Evolutionary conservation across 306 rosid species (phyloP), one percentile per base, ranked within the genome.

Genomic region (Malus sieversii): DNA sequence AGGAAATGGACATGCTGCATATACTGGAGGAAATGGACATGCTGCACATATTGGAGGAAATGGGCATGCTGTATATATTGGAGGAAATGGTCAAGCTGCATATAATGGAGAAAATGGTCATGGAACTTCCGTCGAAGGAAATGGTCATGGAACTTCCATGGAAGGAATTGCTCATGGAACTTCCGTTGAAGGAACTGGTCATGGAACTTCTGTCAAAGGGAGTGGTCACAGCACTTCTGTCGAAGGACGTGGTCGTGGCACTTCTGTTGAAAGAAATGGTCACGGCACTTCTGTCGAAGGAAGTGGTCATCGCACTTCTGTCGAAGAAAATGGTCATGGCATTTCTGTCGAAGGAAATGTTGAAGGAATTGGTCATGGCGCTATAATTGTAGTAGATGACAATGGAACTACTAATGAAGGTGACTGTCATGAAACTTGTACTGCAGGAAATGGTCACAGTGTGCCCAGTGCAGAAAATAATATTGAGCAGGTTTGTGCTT

Each of bases 401-500:
- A 46, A 55, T 58, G 76, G 23, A 23, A 22, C 25, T n/a, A n/a
- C 27, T 19, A 22, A 20, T n/a, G 61, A 57, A 57, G 61, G 27
- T 19, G 22, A n/a, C 13, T 8, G 62, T 57, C 62, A 57, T 48
- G 8, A 48, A 48, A 48, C 55, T 48, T 16, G 55, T 48, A 48
- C 55, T 15, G 55, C 55, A 15, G 55, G 55, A 48, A 15, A 15
- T 40, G 76, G 40, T 42, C 69, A 25, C 33, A 11, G 64, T 22
- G 16, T 19, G 46, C 70, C 8, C 60, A 45, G 3, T 30, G 70
- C 48, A 45, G 78, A 44, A 65, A 27, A 62, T 52, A 10, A 61
- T 45, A 27, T 20, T 62, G 70, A 70, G 55, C 88, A 84, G 90
- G 90, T 87, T 61, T 29, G 74, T 71, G 53, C 64, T 75, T 74